Evolutionary conservation across 306 rosid species (phyloP).

Genomic region (Vachellia collinsii): DNA sequence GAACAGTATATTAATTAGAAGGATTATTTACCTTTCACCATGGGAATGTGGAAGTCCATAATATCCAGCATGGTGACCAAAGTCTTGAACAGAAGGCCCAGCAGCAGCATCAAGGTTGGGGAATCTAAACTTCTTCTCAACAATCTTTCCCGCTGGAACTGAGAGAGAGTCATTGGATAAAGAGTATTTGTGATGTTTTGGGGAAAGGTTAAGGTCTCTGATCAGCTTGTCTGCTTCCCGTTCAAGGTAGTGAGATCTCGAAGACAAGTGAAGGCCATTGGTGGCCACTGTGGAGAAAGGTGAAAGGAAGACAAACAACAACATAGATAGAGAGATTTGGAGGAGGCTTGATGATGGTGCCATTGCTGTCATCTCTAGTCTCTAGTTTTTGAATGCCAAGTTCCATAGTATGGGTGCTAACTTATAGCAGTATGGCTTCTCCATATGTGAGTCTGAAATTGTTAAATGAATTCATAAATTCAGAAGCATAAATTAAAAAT

Average conservation of each 20-base stretch:
- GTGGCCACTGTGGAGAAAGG: conserved; percentile 30
- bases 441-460: not conserved
- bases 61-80: conserved; percentile 93
- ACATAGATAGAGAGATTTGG: conserved; percentile 37
- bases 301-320: conserved; percentile 37
- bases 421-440: not conserved
- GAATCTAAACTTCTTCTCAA: conserved; percentile 67
- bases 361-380: conserved; percentile 38
- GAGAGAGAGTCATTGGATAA: conserved; percentile 36
- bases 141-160: conserved; percentile 41
- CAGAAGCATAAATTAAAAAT: not conserved
- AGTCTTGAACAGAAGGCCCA: conserved; percentile 62
- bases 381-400: too few species aligned
- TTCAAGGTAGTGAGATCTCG: conserved; percentile 8
- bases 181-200: conserved; percentile 57
- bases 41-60: conserved; percentile 74
- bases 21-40: conserved; percentile 63
- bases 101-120: conserved; percentile 44
- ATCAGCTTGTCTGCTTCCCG: conserved; percentile 70
- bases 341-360: conserved; percentile 39
- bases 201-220: conserved; percentile 69
- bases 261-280: conserved; percentile 6
- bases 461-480: not conserved
- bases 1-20: not conserved
- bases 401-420: not conserved